Evolutionary conservation across 2,329 filamentous ascomycete species (phyloP).

Genomic region (Epichloe gansuensis): DNA sequence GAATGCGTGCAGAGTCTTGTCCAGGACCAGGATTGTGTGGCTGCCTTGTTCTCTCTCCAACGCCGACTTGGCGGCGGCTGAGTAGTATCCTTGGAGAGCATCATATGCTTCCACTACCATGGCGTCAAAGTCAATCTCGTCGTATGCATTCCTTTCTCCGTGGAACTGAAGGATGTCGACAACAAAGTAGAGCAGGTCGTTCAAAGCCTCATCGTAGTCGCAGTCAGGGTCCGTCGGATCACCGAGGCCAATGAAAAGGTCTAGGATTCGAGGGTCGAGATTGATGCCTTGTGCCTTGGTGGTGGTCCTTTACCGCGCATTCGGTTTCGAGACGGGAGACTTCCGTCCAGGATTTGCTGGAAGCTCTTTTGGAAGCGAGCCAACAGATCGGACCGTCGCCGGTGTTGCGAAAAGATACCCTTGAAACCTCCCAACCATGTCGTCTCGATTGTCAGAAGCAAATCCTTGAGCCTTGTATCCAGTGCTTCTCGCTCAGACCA

Average conservation of each 20-base stretch:
- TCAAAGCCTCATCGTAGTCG: conserved; percentile 81
- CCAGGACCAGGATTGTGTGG: conserved; percentile 81
- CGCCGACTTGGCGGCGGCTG: conserved; percentile 27
- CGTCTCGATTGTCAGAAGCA: conserved; percentile 77
- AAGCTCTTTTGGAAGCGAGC: conserved; percentile 68
- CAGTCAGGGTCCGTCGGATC: conserved; percentile 53
- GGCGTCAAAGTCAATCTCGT: conserved; percentile 89
- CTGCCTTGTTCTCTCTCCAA: conserved; percentile 29
- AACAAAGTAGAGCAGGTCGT: conserved; percentile 88
- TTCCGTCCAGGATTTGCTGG: conserved; percentile 64
- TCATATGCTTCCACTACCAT: conserved; percentile 85
- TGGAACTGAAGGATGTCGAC: conserved; percentile 95
- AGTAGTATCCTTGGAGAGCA: conserved; percentile 68
- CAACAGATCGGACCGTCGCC: conserved; percentile 50
- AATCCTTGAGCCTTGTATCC: conserved; percentile 62
- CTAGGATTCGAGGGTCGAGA: conserved; percentile 55
- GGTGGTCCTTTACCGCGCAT: conserved; percentile 41
- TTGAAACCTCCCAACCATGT: conserved; percentile 94
- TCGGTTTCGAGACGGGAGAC: conserved; percentile 71
- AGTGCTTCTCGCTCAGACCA: conserved; percentile 77
- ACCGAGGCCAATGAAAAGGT: conserved; percentile 79
- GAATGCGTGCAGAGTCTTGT: conserved; percentile 82
- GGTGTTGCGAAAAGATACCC: conserved; percentile 76
- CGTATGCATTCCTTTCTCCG: conserved; percentile 90
- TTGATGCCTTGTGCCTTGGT: conserved; percentile 30